Conservation (phyloP, 2,329 filamentous ascomycete species). For the Penicillium sp. region DNA sequence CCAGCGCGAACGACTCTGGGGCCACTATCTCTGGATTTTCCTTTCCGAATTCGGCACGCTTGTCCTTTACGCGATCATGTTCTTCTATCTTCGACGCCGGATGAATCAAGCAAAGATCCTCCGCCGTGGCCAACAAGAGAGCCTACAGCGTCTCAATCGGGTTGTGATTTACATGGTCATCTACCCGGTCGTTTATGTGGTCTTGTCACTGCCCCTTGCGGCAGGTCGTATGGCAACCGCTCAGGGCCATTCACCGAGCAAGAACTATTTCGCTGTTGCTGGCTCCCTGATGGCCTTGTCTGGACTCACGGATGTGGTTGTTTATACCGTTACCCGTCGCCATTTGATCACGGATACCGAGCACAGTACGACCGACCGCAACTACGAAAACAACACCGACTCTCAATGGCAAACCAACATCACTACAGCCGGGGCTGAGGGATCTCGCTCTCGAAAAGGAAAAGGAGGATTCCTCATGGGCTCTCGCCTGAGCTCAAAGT, state of each 20-base stretch:
- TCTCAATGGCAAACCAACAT: constrained; percentile 37
- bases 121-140: constrained; percentile 38
- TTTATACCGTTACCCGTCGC: constrained; percentile 61
- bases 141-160: constrained; percentile 41
- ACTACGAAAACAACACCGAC: constrained; percentile 38
- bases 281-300: constrained; percentile 61
- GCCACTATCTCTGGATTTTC: constrained; percentile 60
- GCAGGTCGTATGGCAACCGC: constrained; percentile 48
- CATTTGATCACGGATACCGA: constrained; percentile 58
- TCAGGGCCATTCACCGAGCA: constrained; percentile 37
- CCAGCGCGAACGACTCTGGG: constrained; percentile 53
- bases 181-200: constrained; percentile 57
- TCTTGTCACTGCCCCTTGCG: constrained; percentile 66
- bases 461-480: constrained; percentile 24
- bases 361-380: constrained; percentile 32
- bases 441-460: constrained; percentile 19
- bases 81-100: constrained; percentile 52
- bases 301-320: constrained; percentile 60
- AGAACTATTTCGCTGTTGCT: constrained; percentile 54
- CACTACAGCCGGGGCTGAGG: constrained; percentile 21
- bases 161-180: constrained; percentile 52
- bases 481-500: constrained; percentile 27
- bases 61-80: constrained; percentile 53
- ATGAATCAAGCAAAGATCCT: constrained; percentile 42
- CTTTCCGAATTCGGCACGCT: constrained; percentile 57